Base-by-base conservation (phyloP, 169 alveolate species). In the Plasmodium vivax region DNA sequence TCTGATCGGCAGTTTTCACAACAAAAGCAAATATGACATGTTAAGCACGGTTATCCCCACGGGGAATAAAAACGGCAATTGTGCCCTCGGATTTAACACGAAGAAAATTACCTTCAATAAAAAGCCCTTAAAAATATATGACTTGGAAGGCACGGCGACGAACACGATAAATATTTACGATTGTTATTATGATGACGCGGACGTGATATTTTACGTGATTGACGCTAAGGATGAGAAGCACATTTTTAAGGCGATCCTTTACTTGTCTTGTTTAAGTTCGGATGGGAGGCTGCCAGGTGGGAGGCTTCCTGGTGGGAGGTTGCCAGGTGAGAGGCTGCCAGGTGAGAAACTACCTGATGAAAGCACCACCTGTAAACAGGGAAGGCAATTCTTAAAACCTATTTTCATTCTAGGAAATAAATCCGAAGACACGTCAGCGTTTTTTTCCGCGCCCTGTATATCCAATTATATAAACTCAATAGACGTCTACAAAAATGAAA, bases 61-160 rank as follows among this genome's bases (percentile, higher is more conserved):
- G 73, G 74, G 36, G 34, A 56, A 43, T 56, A 68, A 71, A 41
- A 45, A 43, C 9, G 38, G 72, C 72, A 90, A n/a, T 23, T 90
- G 94, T 79, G 79, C 94, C 27, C 80, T 90, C 54, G 94, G 94
- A n/a, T 90, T 90, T 79, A 90, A 90, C 74, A 90, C 94, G 19
- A 90, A 62, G 83, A 90, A 45, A 58, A 90, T 90, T 45, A 80
- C 16, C 19, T 80, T 90, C 47, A 62, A 90, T 90, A 90, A 62
- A 80, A 79, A 81, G 30, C 68, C 51, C 43, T 81, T 90, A 38
- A 62, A 90, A 90, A 90, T 90, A 79, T 90, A 90, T 80, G 90
- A 90, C 54, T 58, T 90, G 47, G 84, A 90, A 80, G 94, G 94
- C 51, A 80, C 84, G 72, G 56, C 41, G 72, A 71, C 87, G 14